Conservation (phyloP, 805 yeast genomes). For the Wickerhamomyces hampshirensis region DNA sequence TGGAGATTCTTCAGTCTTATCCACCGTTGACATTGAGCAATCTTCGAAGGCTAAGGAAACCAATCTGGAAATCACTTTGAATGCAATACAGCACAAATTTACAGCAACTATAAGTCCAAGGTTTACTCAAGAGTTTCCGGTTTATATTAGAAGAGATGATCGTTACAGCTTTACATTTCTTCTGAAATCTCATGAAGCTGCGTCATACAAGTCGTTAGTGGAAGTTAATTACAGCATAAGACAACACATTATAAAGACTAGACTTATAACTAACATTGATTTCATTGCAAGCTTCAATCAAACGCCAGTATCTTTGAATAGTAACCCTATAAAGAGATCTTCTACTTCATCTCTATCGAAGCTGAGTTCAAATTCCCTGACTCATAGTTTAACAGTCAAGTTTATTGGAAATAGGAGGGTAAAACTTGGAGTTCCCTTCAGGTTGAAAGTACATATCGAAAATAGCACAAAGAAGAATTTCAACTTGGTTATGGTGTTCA, state of each 20-base stretch:
- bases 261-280: constrained; percentile 16
- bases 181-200: constrained; percentile 16
- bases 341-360: constrained; percentile 5
- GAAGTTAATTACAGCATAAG: constrained; percentile 26
- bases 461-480: constrained; percentile 51
- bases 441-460: constrained; percentile 62
- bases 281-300: constrained; percentile 6
- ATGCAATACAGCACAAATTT: constrained; percentile 14
- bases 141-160: constrained; percentile 23
- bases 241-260: constrained; percentile 18
- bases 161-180: constrained; percentile 24
- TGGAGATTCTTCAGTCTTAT: constrained; percentile 41
- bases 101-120: constrained; percentile 20
- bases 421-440: constrained; percentile 52
- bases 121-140: constrained; percentile 22
- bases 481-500: constrained; percentile 44
- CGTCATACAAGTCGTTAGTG: constrained; percentile 19
- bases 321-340: constrained; percentile 1
- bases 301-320: background rate
- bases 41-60: constrained; percentile 34
- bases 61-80: constrained; percentile 14
- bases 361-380: constrained; percentile 4
- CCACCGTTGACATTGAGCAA: constrained; percentile 44
- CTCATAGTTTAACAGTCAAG: constrained; percentile 41
- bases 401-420: constrained; percentile 61